phyloP scores from a whole-genome alignment of 345 rosid species.

The Eucalyptus viminalis region DNA sequence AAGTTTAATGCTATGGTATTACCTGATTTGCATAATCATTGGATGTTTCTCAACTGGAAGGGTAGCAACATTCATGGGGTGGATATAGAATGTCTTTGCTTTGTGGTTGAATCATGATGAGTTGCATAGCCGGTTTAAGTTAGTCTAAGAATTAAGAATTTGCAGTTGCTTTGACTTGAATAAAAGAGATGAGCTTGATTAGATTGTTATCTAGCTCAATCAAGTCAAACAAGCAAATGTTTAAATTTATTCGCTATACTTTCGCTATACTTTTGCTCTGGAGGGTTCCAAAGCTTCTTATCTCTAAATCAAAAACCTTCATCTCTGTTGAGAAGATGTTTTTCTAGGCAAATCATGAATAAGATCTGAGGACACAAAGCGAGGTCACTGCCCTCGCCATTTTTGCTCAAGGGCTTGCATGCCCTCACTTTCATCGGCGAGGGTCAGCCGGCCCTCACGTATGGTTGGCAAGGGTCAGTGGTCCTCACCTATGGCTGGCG shows the following conservation, averaged over 20 bases:
- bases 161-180: neutral
- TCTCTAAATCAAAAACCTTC: neutral
- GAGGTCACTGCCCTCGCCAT: too few species aligned
- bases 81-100: neutral
- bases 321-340: neutral
- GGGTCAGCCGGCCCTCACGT: accelerated
- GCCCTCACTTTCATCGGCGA: neutral
- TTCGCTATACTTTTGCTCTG: neutral
- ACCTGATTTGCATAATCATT: neutral
- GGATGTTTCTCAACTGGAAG: neutral
- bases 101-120: neutral
- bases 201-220: neutral
- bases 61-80: neutral
- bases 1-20: neutral
- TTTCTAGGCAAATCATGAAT: neutral
- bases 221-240: neutral
- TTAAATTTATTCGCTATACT: neutral
- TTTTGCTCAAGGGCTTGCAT: neutral
- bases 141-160: neutral
- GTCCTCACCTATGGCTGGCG: accelerated
- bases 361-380: neutral
- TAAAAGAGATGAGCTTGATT: neutral
- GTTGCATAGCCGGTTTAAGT: neutral
- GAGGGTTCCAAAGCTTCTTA: neutral
- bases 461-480: too few species aligned